Evolutionary conservation across 139 green algal species (phyloP), one percentile per base, ranked within the genome.

Genomic region (Coccomyxa sp.): DNA sequence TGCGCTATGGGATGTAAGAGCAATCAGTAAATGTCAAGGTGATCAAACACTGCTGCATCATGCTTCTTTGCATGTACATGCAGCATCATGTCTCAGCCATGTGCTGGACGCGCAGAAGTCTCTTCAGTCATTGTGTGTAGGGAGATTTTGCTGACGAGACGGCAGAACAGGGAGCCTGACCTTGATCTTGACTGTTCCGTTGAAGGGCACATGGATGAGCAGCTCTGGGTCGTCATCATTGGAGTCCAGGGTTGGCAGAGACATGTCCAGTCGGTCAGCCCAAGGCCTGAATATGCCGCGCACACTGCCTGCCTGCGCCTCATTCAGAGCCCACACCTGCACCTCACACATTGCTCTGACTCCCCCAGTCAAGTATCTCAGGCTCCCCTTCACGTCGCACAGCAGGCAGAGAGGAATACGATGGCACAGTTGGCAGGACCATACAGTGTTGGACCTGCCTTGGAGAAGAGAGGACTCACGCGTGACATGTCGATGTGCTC

Each of bases 221-320:
- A 98, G 84, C 83, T 98, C 94, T 12, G 88, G 81, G 68, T 98
- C 94, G 44, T 96, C 94, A 2, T 95, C 91, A 35, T 97, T 91
- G 76, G 88, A 94, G 16, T 80, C 37, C 74, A 97, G 78, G 0
- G 84, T 82, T 0, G 74, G 33, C 22, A 39, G 75, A 24, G 83
- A 71, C 2, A 77, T 29, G 35, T 94, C 75, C 1, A 92, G 85
- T 0, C 93, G 82, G 68, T 88, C 34, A 22, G 88, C 70, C 94
- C 94, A 98, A 0, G 91, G 73, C 68, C 86, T 84, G 76, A 95
- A 93, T 0, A 95, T 85, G 64, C 82, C 76, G 16, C 76, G 78
- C 55, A 84, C 93, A 35, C 81, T 92, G 27, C 90, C 87, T 0
- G 82, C 70, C 12, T 79, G 70, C 12, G 79, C 83, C 83, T 97